Conservation (phyloP, 768 basidiomycete genomes). For the Termitomyces sp. region DNA sequence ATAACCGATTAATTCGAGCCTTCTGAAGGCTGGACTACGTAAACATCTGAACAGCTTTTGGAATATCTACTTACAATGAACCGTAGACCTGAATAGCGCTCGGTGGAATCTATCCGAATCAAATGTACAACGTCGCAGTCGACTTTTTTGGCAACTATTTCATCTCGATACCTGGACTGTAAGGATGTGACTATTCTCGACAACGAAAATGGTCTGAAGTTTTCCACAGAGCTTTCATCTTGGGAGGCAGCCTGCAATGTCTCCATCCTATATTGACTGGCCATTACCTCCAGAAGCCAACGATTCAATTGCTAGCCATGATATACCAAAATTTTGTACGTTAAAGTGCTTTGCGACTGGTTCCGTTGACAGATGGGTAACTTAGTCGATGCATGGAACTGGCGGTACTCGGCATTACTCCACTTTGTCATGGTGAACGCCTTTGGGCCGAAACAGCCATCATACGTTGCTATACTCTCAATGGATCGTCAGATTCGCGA, state of each 20-base stretch:
- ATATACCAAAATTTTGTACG: slow-evolving; percentile 44
- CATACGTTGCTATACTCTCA: slow-evolving; percentile 52
- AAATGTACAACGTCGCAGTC: slow-evolving; percentile 45
- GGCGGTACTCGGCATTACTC: slow-evolving; percentile 52
- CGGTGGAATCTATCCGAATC: slow-evolving; percentile 57
- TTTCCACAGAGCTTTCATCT: slow-evolving; percentile 53
- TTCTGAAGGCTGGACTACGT: slow-evolving; percentile 51
- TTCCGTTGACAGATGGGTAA: background rate
- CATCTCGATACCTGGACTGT: slow-evolving; percentile 62
- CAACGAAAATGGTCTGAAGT: background rate
- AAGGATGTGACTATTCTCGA: slow-evolving; percentile 10
- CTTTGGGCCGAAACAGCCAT: slow-evolving; percentile 51
- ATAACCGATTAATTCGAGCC: background rate
- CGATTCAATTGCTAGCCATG: slow-evolving; percentile 31
- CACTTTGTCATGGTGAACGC: slow-evolving; percentile 49
- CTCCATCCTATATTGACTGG: slow-evolving; percentile 52
- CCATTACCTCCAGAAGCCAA: slow-evolving; percentile 48
- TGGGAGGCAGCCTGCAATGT: slow-evolving; percentile 60
- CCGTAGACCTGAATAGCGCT: slow-evolving; percentile 54
- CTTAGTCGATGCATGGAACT: slow-evolving; percentile 57
- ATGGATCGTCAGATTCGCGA: slow-evolving; percentile 63
- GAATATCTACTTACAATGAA: background rate
- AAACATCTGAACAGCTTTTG: slow-evolving; percentile 6
- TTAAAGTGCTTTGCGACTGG: background rate
- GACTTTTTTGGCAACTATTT: slow-evolving; percentile 72